Evolutionary conservation across 2,329 filamentous ascomycete species (phyloP).

Genomic region (Hymenoscyphus scutula): DNA sequence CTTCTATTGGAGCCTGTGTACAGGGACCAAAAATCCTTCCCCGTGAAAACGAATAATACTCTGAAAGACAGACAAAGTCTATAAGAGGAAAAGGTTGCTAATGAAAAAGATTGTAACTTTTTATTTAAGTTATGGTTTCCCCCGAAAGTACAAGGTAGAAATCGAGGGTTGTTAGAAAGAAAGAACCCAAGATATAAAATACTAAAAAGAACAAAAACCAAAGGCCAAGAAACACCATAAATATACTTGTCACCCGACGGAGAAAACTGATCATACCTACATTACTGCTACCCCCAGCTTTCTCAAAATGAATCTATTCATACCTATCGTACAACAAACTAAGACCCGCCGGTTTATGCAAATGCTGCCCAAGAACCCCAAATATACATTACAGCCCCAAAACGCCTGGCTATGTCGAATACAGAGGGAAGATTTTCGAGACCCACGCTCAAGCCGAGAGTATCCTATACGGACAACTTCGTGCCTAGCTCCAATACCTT

Average conservation of each 20-base stretch:
- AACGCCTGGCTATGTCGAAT: slow-evolving; percentile 38
- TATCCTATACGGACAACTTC: slow-evolving; percentile 14
- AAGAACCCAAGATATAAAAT: no score
- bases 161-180: no score
- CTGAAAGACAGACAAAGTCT: no score
- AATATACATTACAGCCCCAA: slow-evolving; percentile 31
- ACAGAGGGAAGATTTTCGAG: slow-evolving; percentile 37
- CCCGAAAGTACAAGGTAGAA: no score
- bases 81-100: no score
- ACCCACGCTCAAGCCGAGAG: slow-evolving; percentile 19
- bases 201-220: background rate
- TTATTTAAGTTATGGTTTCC: no score
- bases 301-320: slow-evolving; percentile 14
- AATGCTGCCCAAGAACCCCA: slow-evolving; percentile 25
- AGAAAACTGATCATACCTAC: background rate
- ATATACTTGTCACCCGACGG: background rate
- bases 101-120: no score
- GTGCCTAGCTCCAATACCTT: slow-evolving; percentile 8
- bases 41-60: no score
- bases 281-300: background rate
- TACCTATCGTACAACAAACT: slow-evolving; percentile 30
- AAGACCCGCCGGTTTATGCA: slow-evolving; percentile 24
- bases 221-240: background rate
- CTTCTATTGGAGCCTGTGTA: no score
- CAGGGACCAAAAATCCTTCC: no score